Conservation (phyloP, 192 early-diverging fungal genomes). For the Podila epigama region DNA sequence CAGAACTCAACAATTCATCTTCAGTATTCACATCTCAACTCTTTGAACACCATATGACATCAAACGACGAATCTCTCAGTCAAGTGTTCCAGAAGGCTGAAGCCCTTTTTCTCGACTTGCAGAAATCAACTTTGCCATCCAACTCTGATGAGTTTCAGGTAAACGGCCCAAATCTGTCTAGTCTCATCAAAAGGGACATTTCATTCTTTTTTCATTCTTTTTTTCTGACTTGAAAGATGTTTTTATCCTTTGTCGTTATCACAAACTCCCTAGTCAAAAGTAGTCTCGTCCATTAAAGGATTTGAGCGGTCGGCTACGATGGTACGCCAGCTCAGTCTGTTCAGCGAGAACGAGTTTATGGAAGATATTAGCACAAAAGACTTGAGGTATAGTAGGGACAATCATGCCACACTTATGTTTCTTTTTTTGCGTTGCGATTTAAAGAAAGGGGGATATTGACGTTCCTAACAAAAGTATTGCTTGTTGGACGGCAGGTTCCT, state of each 20-base stretch:
- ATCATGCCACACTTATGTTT: too few relatives aligned
- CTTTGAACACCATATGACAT: conserved; percentile 15
- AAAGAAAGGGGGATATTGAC: too few relatives aligned
- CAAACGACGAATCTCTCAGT: conserved; percentile 23
- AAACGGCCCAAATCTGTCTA: background rate
- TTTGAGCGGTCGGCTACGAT: conserved; percentile 56
- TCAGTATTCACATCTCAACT: background rate
- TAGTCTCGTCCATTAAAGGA: conserved; percentile 53
- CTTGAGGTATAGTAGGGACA: conserved; percentile 56
- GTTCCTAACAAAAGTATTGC: too few relatives aligned
- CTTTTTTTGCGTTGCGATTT: too few relatives aligned
- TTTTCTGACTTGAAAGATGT: background rate
- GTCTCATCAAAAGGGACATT: background rate
- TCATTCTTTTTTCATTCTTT: background rate
- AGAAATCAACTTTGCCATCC: conserved; percentile 30
- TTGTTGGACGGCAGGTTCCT: conserved; percentile 54
- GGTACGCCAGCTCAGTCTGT: conserved; percentile 71
- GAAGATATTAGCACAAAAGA: conserved; percentile 89
- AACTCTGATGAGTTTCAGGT: conserved; percentile 48
- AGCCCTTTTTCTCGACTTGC: conserved; percentile 26
- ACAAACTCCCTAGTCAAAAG: conserved; percentile 57
- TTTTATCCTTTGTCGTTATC: background rate
- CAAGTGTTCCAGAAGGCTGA: conserved; percentile 45
- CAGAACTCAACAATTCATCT: background rate
- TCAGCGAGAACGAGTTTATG: conserved; percentile 86